Percentiles rank a stretch among this genome's conserved stretches.
These are phyloP conservation scores for Cryomyces minteri DNA, from an alignment of 495 filamentous ascomycete species.

Conservation along the genomic window DNA sequence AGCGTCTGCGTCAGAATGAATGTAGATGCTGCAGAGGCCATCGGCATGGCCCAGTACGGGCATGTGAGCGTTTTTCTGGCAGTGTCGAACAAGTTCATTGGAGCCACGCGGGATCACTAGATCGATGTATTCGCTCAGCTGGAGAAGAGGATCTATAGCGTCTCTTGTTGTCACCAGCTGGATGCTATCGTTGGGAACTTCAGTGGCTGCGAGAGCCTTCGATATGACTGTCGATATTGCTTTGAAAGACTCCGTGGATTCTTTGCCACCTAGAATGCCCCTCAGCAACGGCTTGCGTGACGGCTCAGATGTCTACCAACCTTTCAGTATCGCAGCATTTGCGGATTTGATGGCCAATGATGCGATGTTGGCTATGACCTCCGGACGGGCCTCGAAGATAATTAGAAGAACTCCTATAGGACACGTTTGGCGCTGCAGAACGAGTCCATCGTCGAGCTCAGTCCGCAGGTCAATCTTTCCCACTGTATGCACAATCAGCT, in stretches of 20 bases:
- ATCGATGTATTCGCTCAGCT: conserved; percentile 72
- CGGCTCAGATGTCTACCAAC: conserved; percentile 13
- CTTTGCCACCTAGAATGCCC: conserved; percentile 51
- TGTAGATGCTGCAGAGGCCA: conserved; percentile 78
- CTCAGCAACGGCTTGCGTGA: neutral
- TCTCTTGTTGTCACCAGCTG: conserved; percentile 89
- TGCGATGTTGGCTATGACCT: conserved; percentile 97
- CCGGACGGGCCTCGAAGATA: conserved; percentile 93
- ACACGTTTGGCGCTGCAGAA: conserved; percentile 70
- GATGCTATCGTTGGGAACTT: conserved; percentile 68
- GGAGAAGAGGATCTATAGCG: conserved; percentile 66
- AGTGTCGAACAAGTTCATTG: conserved; percentile 80
- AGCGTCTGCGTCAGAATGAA: conserved; percentile 59
- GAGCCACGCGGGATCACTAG: conserved; percentile 88
- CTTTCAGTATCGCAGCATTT: conserved; percentile 94
- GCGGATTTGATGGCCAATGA: conserved; percentile 95
- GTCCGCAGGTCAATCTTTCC: conserved; percentile 72
- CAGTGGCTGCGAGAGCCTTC: conserved; percentile 50
- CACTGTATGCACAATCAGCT: conserved; percentile 33
- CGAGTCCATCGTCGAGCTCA: conserved; percentile 71
- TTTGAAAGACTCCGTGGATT: conserved; percentile 82
- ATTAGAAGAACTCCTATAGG: conserved; percentile 93
- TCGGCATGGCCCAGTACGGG: conserved; percentile 95
- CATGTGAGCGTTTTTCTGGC: conserved; percentile 81
- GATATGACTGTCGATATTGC: conserved; percentile 80